These are phyloP conservation scores for Colletotrichum tabaci DNA, from an alignment of 2,329 filamentous ascomycete genomes.

Conservation along the genomic window DNA sequence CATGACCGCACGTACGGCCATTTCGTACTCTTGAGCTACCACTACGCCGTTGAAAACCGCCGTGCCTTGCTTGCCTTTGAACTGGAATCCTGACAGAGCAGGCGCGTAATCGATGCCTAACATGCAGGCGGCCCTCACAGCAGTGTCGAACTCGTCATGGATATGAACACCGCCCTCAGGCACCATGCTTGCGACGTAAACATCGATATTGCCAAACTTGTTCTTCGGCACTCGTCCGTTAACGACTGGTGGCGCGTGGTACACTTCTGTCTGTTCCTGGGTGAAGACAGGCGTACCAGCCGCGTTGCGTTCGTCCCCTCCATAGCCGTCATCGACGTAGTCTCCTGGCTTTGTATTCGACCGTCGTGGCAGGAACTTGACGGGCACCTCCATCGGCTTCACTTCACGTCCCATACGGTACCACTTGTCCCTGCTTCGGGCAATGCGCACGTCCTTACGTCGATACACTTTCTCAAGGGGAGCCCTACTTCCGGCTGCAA, in stretches of 20 bases:
- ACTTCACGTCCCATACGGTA: conserved; percentile 89
- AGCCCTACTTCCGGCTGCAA: conserved; percentile 76
- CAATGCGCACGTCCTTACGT: conserved; percentile 83
- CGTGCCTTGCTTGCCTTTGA: conserved; percentile 88
- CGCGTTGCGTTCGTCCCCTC: conserved; percentile 60
- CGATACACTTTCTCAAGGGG: conserved; percentile 85
- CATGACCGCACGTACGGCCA: conserved; percentile 80
- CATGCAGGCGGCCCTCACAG: conserved; percentile 79
- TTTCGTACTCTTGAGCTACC: conserved; percentile 78
- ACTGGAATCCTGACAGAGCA: conserved; percentile 91
- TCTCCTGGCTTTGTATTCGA: conserved; percentile 49
- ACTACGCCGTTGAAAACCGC: conserved; percentile 86
- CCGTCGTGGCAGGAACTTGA: conserved; percentile 78
- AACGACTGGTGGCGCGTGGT: conserved; percentile 82
- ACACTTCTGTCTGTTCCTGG: conserved; percentile 78
- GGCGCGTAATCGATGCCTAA: conserved; percentile 89
- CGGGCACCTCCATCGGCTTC: conserved; percentile 82
- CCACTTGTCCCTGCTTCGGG: conserved; percentile 89
- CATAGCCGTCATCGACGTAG: conserved; percentile 58
- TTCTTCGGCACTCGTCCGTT: conserved; percentile 88
- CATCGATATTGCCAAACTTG: conserved; percentile 92
- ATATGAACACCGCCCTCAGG: conserved; percentile 86
- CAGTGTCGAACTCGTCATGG: conserved; percentile 61
- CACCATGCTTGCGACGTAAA: conserved; percentile 94
- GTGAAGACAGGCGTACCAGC: conserved; percentile 73